Percentiles rank a stretch among this genome's conserved stretches.
Conservation (phyloP, 164 flowering plant genomes). For the Taxillus chinensis region DNA sequence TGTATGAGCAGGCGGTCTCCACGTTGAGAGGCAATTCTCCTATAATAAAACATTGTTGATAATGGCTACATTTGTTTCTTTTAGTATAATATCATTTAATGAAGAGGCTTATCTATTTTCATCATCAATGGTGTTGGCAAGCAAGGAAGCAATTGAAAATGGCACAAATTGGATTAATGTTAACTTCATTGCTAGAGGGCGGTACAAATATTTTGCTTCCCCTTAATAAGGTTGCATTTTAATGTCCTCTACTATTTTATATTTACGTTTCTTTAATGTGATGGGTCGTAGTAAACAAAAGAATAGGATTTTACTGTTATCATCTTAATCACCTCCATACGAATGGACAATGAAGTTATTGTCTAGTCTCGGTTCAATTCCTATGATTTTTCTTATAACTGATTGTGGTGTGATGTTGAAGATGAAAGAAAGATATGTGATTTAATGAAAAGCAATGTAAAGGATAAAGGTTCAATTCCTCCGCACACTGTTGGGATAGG, state of each 20-base stretch:
- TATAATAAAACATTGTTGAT: no score
- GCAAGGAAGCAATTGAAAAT: slow-evolving; percentile 46
- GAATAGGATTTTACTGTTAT: no score
- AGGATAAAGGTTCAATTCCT: slow-evolving; percentile 22
- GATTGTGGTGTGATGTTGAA: slow-evolving; percentile 94
- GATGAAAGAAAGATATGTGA: slow-evolving; percentile 82
- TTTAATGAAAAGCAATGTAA: slow-evolving; percentile 29
- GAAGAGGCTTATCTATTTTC: slow-evolving; percentile 52
- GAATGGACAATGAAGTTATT: slow-evolving; percentile 86
- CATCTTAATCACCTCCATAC: no score
- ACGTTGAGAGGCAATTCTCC: not conserved
- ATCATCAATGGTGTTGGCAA: slow-evolving; percentile 59
- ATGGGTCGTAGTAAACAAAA: no score
- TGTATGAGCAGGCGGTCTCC: no score
- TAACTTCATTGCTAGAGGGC: slow-evolving; percentile 56
- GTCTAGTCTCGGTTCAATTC: slow-evolving; percentile 36
- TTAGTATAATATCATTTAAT: slow-evolving; percentile 53
- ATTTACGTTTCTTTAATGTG: no score
- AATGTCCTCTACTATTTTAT: not conserved
- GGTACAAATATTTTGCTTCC: slow-evolving; percentile 66
- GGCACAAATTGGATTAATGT: slow-evolving; percentile 61
- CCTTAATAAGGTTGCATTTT: slow-evolving; percentile 47
- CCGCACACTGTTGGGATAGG: slow-evolving; percentile 94
- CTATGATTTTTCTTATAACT: slow-evolving; percentile 69
- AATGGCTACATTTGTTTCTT: not conserved